Conservation (phyloP, 225 moss, liverwort and hornwort species). For the Physcomitrellopsis africana region DNA sequence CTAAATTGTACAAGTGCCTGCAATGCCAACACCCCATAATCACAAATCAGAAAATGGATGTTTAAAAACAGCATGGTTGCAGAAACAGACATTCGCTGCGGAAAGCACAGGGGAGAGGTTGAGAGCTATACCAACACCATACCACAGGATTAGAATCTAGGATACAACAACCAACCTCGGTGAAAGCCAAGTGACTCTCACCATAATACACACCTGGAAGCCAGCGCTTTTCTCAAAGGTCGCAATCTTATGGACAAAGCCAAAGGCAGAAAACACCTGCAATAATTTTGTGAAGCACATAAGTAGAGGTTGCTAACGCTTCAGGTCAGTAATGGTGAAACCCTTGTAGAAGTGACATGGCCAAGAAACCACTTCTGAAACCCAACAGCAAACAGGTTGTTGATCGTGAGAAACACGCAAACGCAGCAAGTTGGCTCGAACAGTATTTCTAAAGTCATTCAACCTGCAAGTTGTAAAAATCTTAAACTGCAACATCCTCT, state of each 20-base stretch:
- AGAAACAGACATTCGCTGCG: constrained; percentile 24
- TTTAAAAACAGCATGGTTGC: constrained; percentile 1
- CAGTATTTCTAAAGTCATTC: constrained; percentile 25
- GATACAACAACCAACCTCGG: constrained; percentile 70
- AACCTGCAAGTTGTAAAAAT: constrained; percentile 32
- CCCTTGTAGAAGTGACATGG: constrained; percentile 25
- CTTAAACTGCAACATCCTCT: constrained; percentile 28
- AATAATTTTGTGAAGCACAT: constrained; percentile 51
- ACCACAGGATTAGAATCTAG: constrained; percentile 53
- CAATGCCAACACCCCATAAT: constrained; percentile 23
- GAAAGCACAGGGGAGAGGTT: constrained; percentile 36
- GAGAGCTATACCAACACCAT: constrained; percentile 48
- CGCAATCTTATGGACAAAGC: constrained; percentile 99
- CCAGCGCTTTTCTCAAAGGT: constrained; percentile 99
- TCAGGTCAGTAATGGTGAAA: constrained; percentile 30
- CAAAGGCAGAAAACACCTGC: constrained; percentile 99
- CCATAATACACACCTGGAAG: constrained; percentile 99
- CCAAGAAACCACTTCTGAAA: constrained; percentile 33
- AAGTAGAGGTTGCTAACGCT: constrained; percentile 41
- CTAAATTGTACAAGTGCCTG: constrained; percentile 99
- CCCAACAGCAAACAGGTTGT: constrained; percentile 35
- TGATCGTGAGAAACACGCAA: constrained; percentile 24
- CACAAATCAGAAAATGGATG: constrained; percentile 15
- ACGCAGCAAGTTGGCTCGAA: constrained; percentile 17
- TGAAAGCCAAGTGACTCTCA: constrained; percentile 97